A percentile compares a stretch with the other conserved stretches of the same genome.
Conservation (phyloP, 2,329 filamentous ascomycete genomes). For the Fusarium sp. region DNA sequence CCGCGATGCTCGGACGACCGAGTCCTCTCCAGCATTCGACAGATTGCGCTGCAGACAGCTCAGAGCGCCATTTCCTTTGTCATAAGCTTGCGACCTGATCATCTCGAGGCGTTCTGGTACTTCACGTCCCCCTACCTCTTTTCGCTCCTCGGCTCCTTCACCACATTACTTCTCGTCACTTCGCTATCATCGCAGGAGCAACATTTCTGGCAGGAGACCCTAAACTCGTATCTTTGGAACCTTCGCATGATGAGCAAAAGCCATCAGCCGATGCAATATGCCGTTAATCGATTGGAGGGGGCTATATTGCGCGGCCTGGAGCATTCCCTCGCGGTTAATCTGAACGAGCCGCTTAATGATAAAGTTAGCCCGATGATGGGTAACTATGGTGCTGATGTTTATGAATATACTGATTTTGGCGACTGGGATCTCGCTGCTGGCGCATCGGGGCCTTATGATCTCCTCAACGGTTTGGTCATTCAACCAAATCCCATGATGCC, state of each 20-base stretch:
- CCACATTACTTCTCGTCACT: slow-evolving; percentile 48
- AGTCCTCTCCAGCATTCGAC: slow-evolving; percentile 43
- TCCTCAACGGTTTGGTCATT: slow-evolving; percentile 40
- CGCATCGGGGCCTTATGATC: slow-evolving; percentile 42
- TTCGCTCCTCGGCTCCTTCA: slow-evolving; percentile 51
- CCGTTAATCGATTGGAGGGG: slow-evolving; percentile 48
- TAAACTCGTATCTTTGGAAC: slow-evolving; percentile 47
- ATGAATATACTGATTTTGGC: slow-evolving; percentile 46
- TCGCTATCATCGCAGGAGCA: slow-evolving; percentile 44
- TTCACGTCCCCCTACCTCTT: slow-evolving; percentile 50
- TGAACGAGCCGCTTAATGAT: slow-evolving; percentile 45
- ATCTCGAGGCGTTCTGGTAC: slow-evolving; percentile 53
- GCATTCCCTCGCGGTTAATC: slow-evolving; percentile 47
- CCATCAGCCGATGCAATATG: slow-evolving; percentile 48
- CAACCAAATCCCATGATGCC: slow-evolving; percentile 37
- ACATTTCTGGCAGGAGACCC: slow-evolving; percentile 45
- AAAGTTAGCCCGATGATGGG: slow-evolving; percentile 42
- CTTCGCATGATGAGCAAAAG: slow-evolving; percentile 48
- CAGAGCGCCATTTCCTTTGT: slow-evolving; percentile 48
- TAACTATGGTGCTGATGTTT: slow-evolving; percentile 40
- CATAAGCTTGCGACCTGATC: slow-evolving; percentile 45
- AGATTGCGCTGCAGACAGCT: slow-evolving; percentile 43
- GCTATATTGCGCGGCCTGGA: slow-evolving; percentile 49
- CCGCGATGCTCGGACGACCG: slow-evolving; percentile 42
- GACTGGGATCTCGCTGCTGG: slow-evolving; percentile 45